phyloP scores from a whole-genome alignment of 768 basidiomycete genomes.

The Asterophora lycoperdoides region DNA sequence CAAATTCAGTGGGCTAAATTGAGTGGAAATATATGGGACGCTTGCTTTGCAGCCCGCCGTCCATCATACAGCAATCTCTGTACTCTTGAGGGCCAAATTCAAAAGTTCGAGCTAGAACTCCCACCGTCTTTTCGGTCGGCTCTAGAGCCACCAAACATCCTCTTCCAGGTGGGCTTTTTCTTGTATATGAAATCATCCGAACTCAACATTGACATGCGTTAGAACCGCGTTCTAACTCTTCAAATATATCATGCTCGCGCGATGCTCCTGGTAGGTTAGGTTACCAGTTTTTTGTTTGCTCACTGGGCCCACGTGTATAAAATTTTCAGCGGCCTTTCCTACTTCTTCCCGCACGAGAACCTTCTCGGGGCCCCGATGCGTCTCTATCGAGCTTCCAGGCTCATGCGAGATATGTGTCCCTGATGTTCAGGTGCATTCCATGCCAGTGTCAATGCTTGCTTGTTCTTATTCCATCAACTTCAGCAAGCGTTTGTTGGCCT shows the following conservation, averaged over 20 bases:
- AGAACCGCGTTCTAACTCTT: constrained; percentile 9
- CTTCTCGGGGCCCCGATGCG: background rate
- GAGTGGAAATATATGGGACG: constrained; percentile 11
- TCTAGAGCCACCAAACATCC: constrained; percentile 4
- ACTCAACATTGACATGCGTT: background rate
- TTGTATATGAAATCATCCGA: too few species aligned
- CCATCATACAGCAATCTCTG: constrained; percentile 6
- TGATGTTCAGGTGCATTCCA: constrained; percentile 2
- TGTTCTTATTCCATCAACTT: background rate
- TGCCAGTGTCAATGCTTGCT: background rate
- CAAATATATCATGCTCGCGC: constrained; percentile 11
- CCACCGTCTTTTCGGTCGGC: constrained; percentile 6
- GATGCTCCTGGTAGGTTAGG: constrained; percentile 1
- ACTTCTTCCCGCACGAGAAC: background rate
- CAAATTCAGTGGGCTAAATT: constrained; percentile 14
- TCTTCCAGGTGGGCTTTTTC: constrained; percentile 5
- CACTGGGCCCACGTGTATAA: background rate
- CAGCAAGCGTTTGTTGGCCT: constrained; percentile 10
- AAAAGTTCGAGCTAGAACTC: constrained; percentile 7
- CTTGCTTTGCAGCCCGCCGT: constrained; percentile 2
- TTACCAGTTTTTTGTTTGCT: background rate
- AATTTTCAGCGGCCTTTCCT: background rate
- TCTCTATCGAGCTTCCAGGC: background rate
- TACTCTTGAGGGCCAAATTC: constrained; percentile 6
- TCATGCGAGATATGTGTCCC: constrained; percentile 6